Base-by-base conservation (phyloP, 2,329 filamentous ascomycete species). In the Alternaria longipes region DNA sequence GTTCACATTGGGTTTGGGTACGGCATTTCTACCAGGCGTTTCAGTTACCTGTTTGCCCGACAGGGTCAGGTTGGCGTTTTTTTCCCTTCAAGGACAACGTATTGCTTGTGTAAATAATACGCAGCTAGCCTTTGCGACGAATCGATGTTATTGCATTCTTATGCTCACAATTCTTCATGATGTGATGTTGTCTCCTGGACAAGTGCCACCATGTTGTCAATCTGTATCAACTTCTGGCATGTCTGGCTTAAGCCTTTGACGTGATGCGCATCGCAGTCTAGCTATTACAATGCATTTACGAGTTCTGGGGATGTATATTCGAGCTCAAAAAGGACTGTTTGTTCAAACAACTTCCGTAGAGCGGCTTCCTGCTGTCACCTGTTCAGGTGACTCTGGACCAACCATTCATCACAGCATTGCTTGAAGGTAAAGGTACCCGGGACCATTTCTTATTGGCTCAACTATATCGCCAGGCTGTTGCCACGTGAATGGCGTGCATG, bases 1-100 rank as follows among this genome's bases (percentile, higher is more conserved):
- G 18, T n/a, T n/a, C 7, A 18, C n/a, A 14, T 5, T 26, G 34
- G 30, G 20, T 8, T 52, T 28, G 12, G 22, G 11, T 5, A 22
- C 7, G 22, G 16, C 3, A 45, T n/a, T n/a, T 9, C 20, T 40
- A 20, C 8, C 22, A 24, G 53, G 42, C 41, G 53, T 20, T 47
- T 4, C 18, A 16, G 46, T 18, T 41, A 52, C 54, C 54, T 60
- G 53, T 60, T 60, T 60, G 58, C 53, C 58, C 53, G 40, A 38
- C 22, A 62, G 59, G 59, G 59, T 59, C 59, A 62, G 59, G 59
- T 59, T 51, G 32, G 59, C 51, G 51, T 46, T 56, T 11, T 49
- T 53, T 49, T 16, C 5, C 5, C 12, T 36, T 40, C 24, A 26
- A 26, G 24, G 24, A 26, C 24, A 26, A 26, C 38, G 40, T 16